A percentile compares a stretch with the other conserved stretches of the same genome.
phyloP scores from a whole-genome alignment of 257 asterid genomes.

The Nicotiana tomentosiformis region DNA sequence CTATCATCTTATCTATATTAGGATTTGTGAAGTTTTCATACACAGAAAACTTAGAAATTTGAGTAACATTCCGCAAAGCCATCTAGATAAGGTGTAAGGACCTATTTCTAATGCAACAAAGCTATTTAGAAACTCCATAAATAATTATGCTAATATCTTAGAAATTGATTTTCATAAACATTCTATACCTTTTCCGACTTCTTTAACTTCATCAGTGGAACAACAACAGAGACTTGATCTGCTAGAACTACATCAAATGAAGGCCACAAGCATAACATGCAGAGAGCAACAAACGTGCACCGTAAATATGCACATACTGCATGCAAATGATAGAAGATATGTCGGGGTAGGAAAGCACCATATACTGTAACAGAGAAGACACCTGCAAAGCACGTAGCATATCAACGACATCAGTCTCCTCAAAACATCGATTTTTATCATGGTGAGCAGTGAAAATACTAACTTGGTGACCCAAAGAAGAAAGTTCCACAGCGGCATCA shows the following conservation, averaged over 20 bases:
- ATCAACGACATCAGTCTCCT: constrained; percentile 40
- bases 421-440: constrained; percentile 73
- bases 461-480: constrained; percentile 65
- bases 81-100: too few species aligned
- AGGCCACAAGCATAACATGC: constrained; percentile 52
- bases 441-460: constrained; percentile 84
- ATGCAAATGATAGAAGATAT: constrained; percentile 60
- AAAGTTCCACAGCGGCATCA: constrained; percentile 83
- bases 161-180: constrained; percentile 2
- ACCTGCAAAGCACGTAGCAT: constrained; percentile 32
- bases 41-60: too few species aligned
- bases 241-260: constrained; percentile 62
- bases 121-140: background rate
- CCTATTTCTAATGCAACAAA: too few species aligned
- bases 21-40: too few species aligned
- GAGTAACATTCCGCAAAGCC: too few species aligned
- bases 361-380: constrained; percentile 66
- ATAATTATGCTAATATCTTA: background rate
- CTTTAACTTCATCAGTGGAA: constrained; percentile 68
- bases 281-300: constrained; percentile 74
- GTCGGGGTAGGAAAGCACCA: constrained; percentile 78
- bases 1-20: too few species aligned
- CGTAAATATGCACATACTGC: constrained; percentile 83
- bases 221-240: constrained; percentile 77
- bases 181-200: constrained; percentile 59